phyloP scores from a whole-genome alignment of 1,284 basidiomycete genomes.

The Ustilago nuda region DNA sequence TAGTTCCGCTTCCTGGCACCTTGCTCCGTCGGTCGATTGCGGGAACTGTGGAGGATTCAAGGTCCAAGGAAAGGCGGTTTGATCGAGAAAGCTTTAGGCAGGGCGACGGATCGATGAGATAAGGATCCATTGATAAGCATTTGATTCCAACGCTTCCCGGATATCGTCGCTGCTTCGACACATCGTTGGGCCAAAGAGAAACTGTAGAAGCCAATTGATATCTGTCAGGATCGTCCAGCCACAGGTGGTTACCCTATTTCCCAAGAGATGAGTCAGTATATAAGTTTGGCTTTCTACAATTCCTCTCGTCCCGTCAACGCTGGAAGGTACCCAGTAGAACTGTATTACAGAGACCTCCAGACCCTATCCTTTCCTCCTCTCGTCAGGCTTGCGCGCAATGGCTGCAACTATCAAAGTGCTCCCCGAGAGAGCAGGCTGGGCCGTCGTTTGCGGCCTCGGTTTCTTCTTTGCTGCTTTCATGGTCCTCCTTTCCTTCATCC shows the following conservation, averaged over 20 bases:
- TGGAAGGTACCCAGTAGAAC: too few relatives aligned
- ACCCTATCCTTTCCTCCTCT: background rate
- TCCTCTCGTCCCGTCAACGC: too few relatives aligned
- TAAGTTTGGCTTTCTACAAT: background rate
- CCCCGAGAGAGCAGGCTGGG: constrained; percentile 63
- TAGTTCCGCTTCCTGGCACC: background rate
- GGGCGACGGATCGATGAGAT: background rate
- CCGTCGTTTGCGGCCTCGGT: constrained; percentile 65
- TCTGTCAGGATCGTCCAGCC: background rate
- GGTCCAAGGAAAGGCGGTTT: background rate
- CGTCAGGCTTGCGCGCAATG: constrained; percentile 2
- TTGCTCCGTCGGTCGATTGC: background rate
- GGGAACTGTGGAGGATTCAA: background rate
- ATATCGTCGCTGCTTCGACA: background rate
- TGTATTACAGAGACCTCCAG: too few relatives aligned
- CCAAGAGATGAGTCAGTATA: background rate
- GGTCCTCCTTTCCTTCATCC: constrained; percentile 60
- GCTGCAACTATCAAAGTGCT: constrained; percentile 51
- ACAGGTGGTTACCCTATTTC: background rate
- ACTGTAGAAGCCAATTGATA: background rate
- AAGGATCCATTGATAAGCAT: constrained; percentile 6
- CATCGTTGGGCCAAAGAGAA: background rate
- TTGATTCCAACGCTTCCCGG: background rate
- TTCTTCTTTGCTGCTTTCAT: constrained; percentile 62
- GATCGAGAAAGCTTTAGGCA: background rate